Evolutionary conservation across 129 eudicot genomes (phyloP), one percentile per base, ranked within the genome.

Genomic region (Lactuca saligna): DNA sequence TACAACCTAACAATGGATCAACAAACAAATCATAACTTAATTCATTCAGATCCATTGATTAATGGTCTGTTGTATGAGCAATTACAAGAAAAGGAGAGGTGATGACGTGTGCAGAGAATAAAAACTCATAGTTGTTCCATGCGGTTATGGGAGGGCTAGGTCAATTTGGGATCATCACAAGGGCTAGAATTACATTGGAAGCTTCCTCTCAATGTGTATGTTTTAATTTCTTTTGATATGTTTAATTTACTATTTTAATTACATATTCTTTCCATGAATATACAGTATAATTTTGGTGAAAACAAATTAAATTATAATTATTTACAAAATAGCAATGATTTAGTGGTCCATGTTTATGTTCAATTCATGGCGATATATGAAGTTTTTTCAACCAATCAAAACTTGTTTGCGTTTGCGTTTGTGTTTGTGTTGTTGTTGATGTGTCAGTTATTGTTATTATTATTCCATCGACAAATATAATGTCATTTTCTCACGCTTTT

Each of bases 141-240:
- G 89, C 81, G 12, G 89, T 84, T 53, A 67, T 81, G 65, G 89
- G 89, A 34, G 91, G 91, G 1, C 57, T 85, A 29, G 87, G 91
- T 17, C 91, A 85, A 35, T 82, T 85, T 85, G 91, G 91, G 14
- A 85, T 85, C 60, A 79, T 85, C 15, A 82, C 91, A 48, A 77
- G 87, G 61, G 91, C 91, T 37, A 72, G 91, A 76, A 85, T 85
- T 38, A 73, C 83, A 17, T 79, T 85, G 39, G 87, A 85, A 50
- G 76, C 79, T 12, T 72, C 91, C 14, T 87, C 84, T 61, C 78
- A 79, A 69, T 73, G 78, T 79, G 91, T 85, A 84, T 50, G n/a
- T n/a, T n/a, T n/a, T n/a, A n/a, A n/a, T n/a, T n/a, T n/a, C n/a
- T n/a, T n/a, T n/a, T n/a, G n/a, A 65, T 39, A 4, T 29, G 20